A percentile compares a stretch with the other conserved stretches of the same genome.
phyloP scores from a whole-genome alignment of 306 rosid genomes.

The Abrus pulchellus region DNA sequence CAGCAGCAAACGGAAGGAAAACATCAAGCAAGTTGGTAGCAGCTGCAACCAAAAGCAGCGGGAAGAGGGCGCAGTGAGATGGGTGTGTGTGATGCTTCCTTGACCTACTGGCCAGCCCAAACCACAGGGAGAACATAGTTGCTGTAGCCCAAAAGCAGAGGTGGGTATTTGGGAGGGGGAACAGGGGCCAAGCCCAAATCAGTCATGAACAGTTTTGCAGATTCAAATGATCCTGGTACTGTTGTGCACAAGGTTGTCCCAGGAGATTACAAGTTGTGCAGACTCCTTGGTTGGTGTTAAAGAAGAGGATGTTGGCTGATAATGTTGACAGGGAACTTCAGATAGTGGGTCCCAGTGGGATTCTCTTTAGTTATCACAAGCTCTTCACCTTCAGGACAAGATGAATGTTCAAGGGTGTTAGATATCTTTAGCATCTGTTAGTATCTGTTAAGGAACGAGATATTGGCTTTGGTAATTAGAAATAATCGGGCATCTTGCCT shows the following conservation, averaged over 20 bases:
- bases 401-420: background rate
- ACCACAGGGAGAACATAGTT: background rate
- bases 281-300: background rate
- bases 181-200: background rate
- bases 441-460: background rate
- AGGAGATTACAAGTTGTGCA: background rate
- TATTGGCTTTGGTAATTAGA: background rate
- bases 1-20: background rate
- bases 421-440: background rate
- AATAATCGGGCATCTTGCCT: background rate
- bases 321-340: background rate
- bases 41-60: background rate
- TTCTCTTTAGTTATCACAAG: background rate
- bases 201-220: background rate
- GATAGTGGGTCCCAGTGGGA: background rate
- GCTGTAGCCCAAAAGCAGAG: background rate
- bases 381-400: background rate
- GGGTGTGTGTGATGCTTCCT: background rate
- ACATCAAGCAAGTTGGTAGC: background rate
- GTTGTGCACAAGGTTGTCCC: background rate
- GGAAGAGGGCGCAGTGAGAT: background rate
- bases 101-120: background rate
- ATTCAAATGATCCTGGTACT: conserved; percentile 1
- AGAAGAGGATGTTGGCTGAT: background rate
- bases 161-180: background rate